Conservation (phyloP, 495 filamentous ascomycete species). For the Penicillium coffeae region DNA sequence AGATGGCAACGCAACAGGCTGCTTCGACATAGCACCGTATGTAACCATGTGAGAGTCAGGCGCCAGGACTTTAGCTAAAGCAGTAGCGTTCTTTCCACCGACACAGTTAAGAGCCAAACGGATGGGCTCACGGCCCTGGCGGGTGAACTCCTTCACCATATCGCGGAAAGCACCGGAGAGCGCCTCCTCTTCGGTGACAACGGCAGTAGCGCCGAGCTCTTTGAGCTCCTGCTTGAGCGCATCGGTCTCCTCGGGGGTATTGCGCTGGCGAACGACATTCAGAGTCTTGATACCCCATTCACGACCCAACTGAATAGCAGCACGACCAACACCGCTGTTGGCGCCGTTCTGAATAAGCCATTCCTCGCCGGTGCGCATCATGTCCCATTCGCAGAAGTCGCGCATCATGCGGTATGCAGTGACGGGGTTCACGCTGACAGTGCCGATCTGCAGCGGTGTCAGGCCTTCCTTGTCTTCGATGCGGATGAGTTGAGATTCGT, state of each 20-base stretch:
- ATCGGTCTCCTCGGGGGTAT: constrained; percentile 56
- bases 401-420: constrained; percentile 90
- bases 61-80: constrained; percentile 65
- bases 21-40: constrained; percentile 90
- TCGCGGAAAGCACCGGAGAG: constrained; percentile 60
- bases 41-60: constrained; percentile 74
- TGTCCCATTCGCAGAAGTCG: constrained; percentile 66
- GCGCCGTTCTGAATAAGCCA: constrained; percentile 98
- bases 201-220: constrained; percentile 70
- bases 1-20: constrained; percentile 74
- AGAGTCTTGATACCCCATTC: constrained; percentile 85
- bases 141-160: constrained; percentile 63
- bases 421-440: constrained; percentile 85
- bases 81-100: constrained; percentile 76
- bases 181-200: constrained; percentile 77
- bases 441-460: constrained; percentile 70
- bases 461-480: constrained; percentile 66
- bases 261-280: constrained; percentile 74
- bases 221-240: constrained; percentile 65
- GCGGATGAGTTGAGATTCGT: constrained; percentile 59
- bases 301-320: constrained; percentile 77
- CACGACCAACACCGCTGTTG: constrained; percentile 84
- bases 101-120: constrained; percentile 89
- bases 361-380: constrained; percentile 48
- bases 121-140: constrained; percentile 62